A percentile compares a stretch with the other conserved stretches of the same genome.
Conservation (phyloP, 176 grass and related monocot genomes). For the Calamus simplicifolius region DNA sequence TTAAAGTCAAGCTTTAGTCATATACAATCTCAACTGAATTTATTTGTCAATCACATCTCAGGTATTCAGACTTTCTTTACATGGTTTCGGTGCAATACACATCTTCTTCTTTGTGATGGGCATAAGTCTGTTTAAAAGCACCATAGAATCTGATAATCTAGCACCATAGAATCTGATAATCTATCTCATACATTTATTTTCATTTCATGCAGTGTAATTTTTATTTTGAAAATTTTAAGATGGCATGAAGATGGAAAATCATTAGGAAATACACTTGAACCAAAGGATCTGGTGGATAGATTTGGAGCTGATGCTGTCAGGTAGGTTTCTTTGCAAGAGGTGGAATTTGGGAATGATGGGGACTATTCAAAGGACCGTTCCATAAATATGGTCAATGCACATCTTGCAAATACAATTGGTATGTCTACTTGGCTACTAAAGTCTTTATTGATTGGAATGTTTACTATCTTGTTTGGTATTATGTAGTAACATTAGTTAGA, state of each 20-base stretch:
- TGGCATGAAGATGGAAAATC: conserved; percentile 99
- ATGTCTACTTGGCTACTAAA: conserved; percentile 4
- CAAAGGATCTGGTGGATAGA: conserved; percentile 71
- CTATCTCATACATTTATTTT: conserved; percentile 28
- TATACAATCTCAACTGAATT: too few relatives aligned
- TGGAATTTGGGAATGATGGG: conserved; percentile 89
- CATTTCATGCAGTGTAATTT: conserved; percentile 38
- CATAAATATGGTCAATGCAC: conserved; percentile 92
- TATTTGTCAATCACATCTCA: too few relatives aligned
- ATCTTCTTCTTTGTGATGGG: not conserved
- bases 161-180: too few relatives aligned
- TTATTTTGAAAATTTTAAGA: conserved; percentile 85
- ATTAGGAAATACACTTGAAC: conserved; percentile 96
- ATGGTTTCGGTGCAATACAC: not conserved
- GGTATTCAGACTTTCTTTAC: not conserved
- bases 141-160: too few relatives aligned
- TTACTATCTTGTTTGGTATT: too few relatives aligned
- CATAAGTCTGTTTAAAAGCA: not conserved
- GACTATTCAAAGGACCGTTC: conserved; percentile 96
- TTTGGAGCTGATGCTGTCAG: conserved; percentile 89
- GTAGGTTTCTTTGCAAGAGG: conserved; percentile 93
- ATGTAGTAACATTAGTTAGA: not conserved
- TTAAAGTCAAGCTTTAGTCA: too few relatives aligned
- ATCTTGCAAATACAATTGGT: conserved; percentile 97
- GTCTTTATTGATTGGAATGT: too few relatives aligned